Evolutionary conservation across 495 filamentous ascomycete genomes (phyloP).

Genomic region (Annulohypoxylon stygium): DNA sequence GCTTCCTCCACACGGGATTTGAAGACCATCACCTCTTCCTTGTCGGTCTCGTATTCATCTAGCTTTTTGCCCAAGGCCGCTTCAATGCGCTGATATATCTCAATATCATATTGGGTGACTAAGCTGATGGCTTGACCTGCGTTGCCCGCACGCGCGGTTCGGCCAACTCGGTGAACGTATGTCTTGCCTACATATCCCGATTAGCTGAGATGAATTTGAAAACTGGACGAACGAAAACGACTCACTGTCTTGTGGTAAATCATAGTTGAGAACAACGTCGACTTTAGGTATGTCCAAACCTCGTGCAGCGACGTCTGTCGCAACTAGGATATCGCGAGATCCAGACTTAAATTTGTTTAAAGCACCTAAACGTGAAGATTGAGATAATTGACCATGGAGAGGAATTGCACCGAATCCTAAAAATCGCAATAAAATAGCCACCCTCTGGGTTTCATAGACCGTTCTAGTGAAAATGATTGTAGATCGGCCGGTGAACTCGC

Average conservation of each 20-base stretch:
- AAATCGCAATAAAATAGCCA: conserved; percentile 82
- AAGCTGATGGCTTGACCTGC: conserved; percentile 84
- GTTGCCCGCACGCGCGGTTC: conserved; percentile 91
- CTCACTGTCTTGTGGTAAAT: conserved; percentile 75
- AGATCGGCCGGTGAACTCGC: conserved; percentile 84
- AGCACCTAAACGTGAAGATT: conserved; percentile 84
- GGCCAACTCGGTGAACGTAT: conserved; percentile 94
- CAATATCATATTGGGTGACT: conserved; percentile 92
- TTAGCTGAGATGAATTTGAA: conserved; percentile 15
- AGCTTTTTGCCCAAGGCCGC: conserved; percentile 82
- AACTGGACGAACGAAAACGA: neutral
- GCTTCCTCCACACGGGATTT: conserved; percentile 84
- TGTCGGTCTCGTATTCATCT: conserved; percentile 72
- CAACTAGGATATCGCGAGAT: conserved; percentile 86
- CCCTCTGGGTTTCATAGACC: conserved; percentile 86
- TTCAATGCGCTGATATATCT: conserved; percentile 88
- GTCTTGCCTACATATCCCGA: conserved; percentile 70
- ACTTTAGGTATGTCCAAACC: conserved; percentile 96
- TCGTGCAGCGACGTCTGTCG: conserved; percentile 93
- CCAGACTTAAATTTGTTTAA: conserved; percentile 87
- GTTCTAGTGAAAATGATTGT: conserved; percentile 94
- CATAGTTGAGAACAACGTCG: conserved; percentile 88
- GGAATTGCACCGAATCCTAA: conserved; percentile 88
- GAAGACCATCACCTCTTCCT: conserved; percentile 91
- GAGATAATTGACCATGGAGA: conserved; percentile 84